Percentiles rank a stretch among this genome's conserved stretches.
phyloP scores from a whole-genome alignment of 2,329 filamentous ascomycete genomes.

The Aspergillus thermomutatus region DNA sequence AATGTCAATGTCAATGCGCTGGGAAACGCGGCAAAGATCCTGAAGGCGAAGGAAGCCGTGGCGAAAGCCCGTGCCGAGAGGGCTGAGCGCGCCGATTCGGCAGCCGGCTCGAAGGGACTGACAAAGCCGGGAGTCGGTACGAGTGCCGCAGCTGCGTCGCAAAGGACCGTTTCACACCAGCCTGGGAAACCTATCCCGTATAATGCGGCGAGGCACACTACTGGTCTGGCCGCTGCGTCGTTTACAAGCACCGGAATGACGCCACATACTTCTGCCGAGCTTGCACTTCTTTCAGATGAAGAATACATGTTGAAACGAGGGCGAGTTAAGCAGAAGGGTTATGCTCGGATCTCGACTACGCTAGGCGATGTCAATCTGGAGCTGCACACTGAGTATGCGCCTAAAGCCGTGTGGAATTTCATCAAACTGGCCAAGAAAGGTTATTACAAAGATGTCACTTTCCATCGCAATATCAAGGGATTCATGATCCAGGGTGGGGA shows the following conservation, averaged over 20 bases:
- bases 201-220: conserved; percentile 88
- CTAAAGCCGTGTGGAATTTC: conserved; percentile 96
- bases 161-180: conserved; percentile 24
- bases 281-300: conserved; percentile 84
- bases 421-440: conserved; percentile 81
- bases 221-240: conserved; percentile 83
- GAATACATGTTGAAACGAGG: conserved; percentile 94
- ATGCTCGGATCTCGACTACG: conserved; percentile 84
- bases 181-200: conserved; percentile 53
- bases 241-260: conserved; percentile 95
- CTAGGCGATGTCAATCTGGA: conserved; percentile 83
- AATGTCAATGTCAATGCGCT: conserved; percentile 77
- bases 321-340: conserved; percentile 84
- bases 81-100: conserved; percentile 57
- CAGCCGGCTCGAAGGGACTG: conserved; percentile 27
- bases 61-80: conserved; percentile 79
- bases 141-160: conserved; percentile 5
- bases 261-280: conserved; percentile 81
- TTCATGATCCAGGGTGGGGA: conserved; percentile 99
- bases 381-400: conserved; percentile 84
- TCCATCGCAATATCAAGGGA: conserved; percentile 90
- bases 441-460: conserved; percentile 79
- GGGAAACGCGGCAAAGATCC: conserved; percentile 75
- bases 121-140: conserved; percentile 20
- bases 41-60: conserved; percentile 91